Base-by-base conservation (phyloP, 345 rosid genomes). In the Pugionium cornutum region DNA sequence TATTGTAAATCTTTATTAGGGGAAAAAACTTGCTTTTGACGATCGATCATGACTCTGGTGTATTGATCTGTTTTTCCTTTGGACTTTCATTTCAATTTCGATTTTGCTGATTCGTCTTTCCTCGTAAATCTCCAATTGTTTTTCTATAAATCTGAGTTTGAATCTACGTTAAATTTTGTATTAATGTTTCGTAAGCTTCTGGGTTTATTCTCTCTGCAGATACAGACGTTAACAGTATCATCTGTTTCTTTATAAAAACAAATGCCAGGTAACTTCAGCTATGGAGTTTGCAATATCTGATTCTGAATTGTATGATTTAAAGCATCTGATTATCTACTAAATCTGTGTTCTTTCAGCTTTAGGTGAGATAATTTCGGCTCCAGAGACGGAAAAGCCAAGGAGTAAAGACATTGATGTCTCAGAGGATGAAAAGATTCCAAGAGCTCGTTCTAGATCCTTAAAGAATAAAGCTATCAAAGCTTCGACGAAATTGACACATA, bases 401-500 rank as follows among this genome's bases (percentile, higher is more conserved):
- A 61, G 77, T 36, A 60, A 74, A 58, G 86, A 86, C 64, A 49
- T 83, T 62, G 96, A 82, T 70, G 67, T 60, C 2, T 83, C 82
- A 1, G 96, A 86, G 7, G 96, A 88, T 45, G 98, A 88, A 7
- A 75, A 69, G 78, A 76, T 64, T 52, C 77, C 84, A 64, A 76
- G 86, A 65, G 26, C 53, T 36, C 80, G 83, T 68, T 76, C 77
- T 56, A 85, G 87, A 80, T 80, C 83, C 53, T 62, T 86, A 25
- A 89, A 77, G 82, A 89, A 83, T 78, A 86, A 85, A 75, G 96
- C 97, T 6, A 83, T 82, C 80, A 88, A 72, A 74, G 97, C 97
- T 36, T 87, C 98, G 0, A 80, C 82, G 4, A 86, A 74, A 77
- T 56, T 88, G 18, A 81, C 96, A 0, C 90, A 89, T 45, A 79